Evolutionary conservation across 306 rosid genomes (phyloP).

Genomic region (Corylus avellana): DNA sequence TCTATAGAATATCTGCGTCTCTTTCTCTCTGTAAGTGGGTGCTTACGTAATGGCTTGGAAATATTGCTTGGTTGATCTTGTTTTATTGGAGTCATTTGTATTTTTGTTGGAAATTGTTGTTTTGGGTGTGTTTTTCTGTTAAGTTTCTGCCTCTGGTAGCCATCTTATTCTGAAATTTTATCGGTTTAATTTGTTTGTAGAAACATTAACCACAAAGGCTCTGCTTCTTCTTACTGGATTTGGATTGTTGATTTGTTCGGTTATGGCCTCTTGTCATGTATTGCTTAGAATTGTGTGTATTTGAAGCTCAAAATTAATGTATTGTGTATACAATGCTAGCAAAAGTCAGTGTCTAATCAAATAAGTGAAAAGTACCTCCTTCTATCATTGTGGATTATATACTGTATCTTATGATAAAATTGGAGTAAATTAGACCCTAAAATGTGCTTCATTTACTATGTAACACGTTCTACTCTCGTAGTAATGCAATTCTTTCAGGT

Average conservation of each 20-base stretch:
- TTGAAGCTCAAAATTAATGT: conserved; percentile 7
- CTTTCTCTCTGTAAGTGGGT: conserved; percentile 81
- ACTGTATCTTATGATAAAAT: neutral
- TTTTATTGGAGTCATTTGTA: conserved; percentile 17
- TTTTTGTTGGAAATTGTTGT: neutral
- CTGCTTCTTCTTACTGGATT: conserved; percentile 14
- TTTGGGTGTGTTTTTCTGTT: neutral
- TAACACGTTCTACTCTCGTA: neutral
- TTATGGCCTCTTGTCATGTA: conserved; percentile 12
- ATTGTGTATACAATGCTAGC: neutral
- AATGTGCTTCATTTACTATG: neutral
- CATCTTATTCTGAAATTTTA: neutral
- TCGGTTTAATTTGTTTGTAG: conserved; percentile 8
- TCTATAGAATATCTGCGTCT: conserved; percentile 78
- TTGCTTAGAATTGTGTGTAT: neutral
- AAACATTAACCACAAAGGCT: conserved; percentile 1
- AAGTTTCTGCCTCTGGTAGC: neutral
- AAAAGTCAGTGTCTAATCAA: neutral
- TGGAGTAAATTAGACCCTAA: neutral
- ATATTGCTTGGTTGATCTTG: conserved; percentile 13
- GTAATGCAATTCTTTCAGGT: neutral
- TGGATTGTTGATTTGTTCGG: conserved; percentile 6
- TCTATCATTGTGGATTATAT: neutral
- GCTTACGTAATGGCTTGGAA: conserved; percentile 13
- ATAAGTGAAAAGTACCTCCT: neutral